phyloP scores from a whole-genome alignment of 768 basidiomycete species.

The Mycena maculata region DNA sequence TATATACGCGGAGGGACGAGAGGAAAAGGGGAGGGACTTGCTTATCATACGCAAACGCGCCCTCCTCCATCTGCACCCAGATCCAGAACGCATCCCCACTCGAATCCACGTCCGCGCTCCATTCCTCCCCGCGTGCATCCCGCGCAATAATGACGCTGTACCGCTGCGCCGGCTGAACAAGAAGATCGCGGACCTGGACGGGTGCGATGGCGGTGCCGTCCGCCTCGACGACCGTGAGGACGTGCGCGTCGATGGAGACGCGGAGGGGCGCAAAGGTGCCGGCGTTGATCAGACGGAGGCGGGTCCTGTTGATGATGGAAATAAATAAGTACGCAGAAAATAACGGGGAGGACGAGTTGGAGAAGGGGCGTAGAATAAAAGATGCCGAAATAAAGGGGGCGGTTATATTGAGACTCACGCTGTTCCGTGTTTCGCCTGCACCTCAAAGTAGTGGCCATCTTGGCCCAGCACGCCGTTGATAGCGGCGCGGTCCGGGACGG shows the following conservation, averaged over 20 bases:
- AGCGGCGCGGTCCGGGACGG: conserved; percentile 52
- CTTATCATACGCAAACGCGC: conserved; percentile 28
- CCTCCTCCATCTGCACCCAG: conserved; percentile 16
- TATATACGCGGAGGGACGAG: background rate
- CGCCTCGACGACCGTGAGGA: conserved; percentile 59
- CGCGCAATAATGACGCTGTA: conserved; percentile 56
- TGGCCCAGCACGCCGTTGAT: conserved; percentile 7
- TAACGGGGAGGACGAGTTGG: too few relatives aligned
- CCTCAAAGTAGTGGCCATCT: too few relatives aligned
- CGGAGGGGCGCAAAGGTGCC: conserved; percentile 59
- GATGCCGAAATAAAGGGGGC: too few relatives aligned
- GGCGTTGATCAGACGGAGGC: conserved; percentile 60
- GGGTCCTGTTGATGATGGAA: conserved; percentile 44
- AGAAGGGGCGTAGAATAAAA: too few relatives aligned
- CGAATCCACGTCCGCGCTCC: too few relatives aligned
- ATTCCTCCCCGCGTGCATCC: background rate
- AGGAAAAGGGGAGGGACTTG: background rate
- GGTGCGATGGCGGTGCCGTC: conserved; percentile 59
- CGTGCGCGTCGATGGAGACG: conserved; percentile 60
- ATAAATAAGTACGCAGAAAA: too few relatives aligned
- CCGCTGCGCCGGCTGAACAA: conserved; percentile 60
- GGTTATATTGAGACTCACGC: too few relatives aligned
- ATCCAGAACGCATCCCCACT: conserved; percentile 31
- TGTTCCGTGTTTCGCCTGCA: too few relatives aligned
- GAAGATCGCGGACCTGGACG: conserved; percentile 51